Evolutionary conservation across 768 basidiomycete genomes (phyloP).

Genomic region (Suillus bovinus): DNA sequence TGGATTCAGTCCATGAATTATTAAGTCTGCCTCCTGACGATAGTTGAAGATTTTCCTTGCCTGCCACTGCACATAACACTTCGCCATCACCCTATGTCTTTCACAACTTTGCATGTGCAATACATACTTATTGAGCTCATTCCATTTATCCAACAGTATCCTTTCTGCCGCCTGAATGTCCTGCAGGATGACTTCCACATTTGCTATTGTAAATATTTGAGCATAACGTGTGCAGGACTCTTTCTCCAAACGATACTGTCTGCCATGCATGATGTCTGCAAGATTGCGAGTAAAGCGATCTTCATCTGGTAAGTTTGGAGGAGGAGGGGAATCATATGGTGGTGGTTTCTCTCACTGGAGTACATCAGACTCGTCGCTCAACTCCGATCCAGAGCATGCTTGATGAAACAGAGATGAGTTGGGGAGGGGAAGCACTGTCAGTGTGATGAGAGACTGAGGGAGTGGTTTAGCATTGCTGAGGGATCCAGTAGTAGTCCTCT

Average conservation of each 20-base stretch:
- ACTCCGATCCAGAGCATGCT: not conserved
- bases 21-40: not conserved
- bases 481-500: not conserved
- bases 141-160: not conserved
- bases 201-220: not conserved
- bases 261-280: constrained; percentile 6
- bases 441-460: not conserved
- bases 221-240: not conserved
- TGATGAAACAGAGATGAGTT: constrained; percentile 1
- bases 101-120: not conserved
- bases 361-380: constrained; percentile 4
- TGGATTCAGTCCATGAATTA: not conserved
- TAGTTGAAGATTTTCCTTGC: not conserved
- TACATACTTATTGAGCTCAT: not conserved
- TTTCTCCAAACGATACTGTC: not conserved
- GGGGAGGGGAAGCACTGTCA: constrained; percentile 4
- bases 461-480: not conserved
- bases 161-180: not conserved
- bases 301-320: constrained; percentile 5
- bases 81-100: constrained; percentile 3
- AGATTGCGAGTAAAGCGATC: constrained; percentile 5
- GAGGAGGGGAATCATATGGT: constrained; percentile 6
- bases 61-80: constrained; percentile 5
- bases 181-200: not conserved
- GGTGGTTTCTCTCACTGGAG: not conserved